Conservation (phyloP, 2,329 filamentous ascomycete species). For the Exophiala sp. region DNA sequence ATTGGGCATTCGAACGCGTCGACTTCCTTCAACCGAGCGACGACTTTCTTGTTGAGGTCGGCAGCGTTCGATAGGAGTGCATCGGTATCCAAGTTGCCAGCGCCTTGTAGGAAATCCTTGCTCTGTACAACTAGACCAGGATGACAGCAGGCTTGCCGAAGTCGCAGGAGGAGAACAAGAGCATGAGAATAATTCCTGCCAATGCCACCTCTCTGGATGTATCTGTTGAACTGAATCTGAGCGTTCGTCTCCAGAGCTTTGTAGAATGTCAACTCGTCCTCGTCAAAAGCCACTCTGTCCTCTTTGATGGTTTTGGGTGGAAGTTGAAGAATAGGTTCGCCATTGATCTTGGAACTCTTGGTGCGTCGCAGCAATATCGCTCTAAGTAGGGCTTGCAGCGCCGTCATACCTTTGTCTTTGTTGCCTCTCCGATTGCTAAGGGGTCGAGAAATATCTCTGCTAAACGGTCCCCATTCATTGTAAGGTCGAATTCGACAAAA, state of each 20-base stretch:
- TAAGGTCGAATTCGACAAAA: constrained; percentile 77
- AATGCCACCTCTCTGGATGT: constrained; percentile 54
- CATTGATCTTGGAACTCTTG: constrained; percentile 72
- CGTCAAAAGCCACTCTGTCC: constrained; percentile 59
- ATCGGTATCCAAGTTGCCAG: constrained; percentile 45
- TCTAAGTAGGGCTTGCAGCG: constrained; percentile 69
- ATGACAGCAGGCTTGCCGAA: constrained; percentile 77
- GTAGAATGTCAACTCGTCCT: constrained; percentile 63
- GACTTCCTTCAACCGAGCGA: constrained; percentile 50
- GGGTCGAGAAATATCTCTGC: constrained; percentile 47
- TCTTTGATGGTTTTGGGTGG: constrained; percentile 59
- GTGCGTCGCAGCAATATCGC: constrained; percentile 76
- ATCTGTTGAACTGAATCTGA: constrained; percentile 68
- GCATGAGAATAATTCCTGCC: constrained; percentile 72
- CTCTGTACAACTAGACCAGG: constrained; percentile 54
- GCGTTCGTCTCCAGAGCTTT: constrained; percentile 59
- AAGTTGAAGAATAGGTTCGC: constrained; percentile 65
- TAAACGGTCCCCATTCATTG: constrained; percentile 58
- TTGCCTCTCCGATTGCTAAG: constrained; percentile 42
- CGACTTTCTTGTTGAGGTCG: neutral
- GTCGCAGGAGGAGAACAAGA: constrained; percentile 68
- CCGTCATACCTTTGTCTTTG: constrained; percentile 56
- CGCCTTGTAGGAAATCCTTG: constrained; percentile 55
- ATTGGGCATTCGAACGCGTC: constrained; percentile 72
- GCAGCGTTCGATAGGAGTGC: constrained; percentile 51